phyloP scores from a whole-genome alignment of 192 early-diverging fungal species.

The Fimicolochytrium jonesii region DNA sequence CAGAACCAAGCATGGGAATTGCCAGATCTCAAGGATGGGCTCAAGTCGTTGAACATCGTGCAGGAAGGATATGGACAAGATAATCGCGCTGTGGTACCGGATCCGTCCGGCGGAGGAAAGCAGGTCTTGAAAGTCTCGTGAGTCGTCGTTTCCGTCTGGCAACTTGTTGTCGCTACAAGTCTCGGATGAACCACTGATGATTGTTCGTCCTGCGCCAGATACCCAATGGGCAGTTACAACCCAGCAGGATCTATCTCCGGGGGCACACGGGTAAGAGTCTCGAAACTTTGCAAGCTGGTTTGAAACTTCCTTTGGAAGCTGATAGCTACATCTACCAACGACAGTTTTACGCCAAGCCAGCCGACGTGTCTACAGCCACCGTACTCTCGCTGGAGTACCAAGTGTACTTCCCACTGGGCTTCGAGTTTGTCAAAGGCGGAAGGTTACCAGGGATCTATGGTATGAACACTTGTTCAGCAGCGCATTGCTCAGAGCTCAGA shows the following conservation, averaged over 20 bases:
- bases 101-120: constrained; percentile 16
- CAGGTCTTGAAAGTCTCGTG: constrained; percentile 25
- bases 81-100: constrained; percentile 18
- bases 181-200: background rate
- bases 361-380: constrained; percentile 19
- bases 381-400: constrained; percentile 42
- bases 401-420: constrained; percentile 36
- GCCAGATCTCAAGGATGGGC: background rate
- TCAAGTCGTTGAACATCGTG: constrained; percentile 11
- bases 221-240: constrained; percentile 22
- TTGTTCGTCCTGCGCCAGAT: no score
- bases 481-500: no score
- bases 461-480: no score
- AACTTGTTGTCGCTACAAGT: background rate
- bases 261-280: constrained; percentile 28
- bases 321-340: background rate
- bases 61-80: constrained; percentile 6
- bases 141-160: background rate
- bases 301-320: background rate
- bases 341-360: constrained; percentile 23
- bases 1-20: constrained; percentile 1
- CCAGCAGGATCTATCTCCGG: constrained; percentile 13
- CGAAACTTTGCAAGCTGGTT: background rate
- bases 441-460: constrained; percentile 57
- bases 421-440: constrained; percentile 51